A percentile compares a stretch with the other conserved stretches of the same genome.
Evolutionary conservation across 148 eudicot species (phyloP).

Genomic region (Beta vulgaris): DNA sequence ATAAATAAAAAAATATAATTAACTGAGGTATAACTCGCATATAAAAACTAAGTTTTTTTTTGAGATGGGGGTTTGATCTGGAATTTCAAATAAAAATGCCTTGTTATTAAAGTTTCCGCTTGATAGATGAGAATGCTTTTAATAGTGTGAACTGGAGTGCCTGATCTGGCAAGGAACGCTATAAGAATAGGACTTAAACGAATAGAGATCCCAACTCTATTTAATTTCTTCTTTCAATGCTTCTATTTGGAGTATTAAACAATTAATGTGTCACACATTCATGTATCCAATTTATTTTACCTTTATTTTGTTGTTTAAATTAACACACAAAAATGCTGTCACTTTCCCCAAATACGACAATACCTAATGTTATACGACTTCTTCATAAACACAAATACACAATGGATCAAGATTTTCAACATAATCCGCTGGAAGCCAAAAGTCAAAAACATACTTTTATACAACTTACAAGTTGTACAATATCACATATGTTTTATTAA

Average conservation of each 20-base stretch:
- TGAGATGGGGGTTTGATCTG: no score
- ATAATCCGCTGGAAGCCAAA: no score
- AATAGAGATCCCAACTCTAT: background rate
- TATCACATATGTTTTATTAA: no score
- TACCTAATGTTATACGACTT: conserved; percentile 2
- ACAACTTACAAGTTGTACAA: no score
- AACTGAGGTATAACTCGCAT: no score
- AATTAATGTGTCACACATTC: conserved; percentile 12
- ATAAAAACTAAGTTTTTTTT: no score
- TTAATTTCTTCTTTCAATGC: background rate
- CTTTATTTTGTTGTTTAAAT: background rate
- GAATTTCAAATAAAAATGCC: conserved; percentile 1
- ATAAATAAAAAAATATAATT: no score
- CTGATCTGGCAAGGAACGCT: conserved; percentile 21
- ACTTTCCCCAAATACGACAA: background rate
- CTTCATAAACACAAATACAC: no score
- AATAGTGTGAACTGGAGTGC: conserved; percentile 11
- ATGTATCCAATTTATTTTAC: background rate
- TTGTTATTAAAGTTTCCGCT: background rate
- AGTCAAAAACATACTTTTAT: no score
- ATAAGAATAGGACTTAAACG: background rate
- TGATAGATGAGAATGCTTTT: conserved; percentile 2
- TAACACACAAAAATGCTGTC: background rate
- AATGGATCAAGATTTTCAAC: no score
- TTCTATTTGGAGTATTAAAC: conserved; percentile 7